phyloP scores from a whole-genome alignment of 2,329 filamentous ascomycete genomes.

The Metarhizium humberi region DNA sequence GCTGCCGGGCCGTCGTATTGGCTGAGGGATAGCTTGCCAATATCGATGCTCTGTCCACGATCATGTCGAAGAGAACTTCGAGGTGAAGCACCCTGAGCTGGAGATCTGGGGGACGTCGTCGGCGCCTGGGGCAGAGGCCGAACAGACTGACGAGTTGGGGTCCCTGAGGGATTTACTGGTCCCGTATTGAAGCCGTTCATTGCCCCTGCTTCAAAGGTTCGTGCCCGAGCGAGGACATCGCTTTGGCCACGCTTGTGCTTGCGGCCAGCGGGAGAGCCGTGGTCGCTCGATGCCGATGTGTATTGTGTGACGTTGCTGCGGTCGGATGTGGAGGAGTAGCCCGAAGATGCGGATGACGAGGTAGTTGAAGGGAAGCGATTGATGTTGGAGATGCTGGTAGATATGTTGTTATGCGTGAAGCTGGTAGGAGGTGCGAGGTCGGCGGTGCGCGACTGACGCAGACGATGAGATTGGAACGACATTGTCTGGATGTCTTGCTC shows the following conservation, averaged over 20 bases:
- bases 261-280: constrained; percentile 30
- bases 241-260: constrained; percentile 66
- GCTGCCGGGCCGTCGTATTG: constrained; percentile 29
- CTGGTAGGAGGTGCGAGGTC: constrained; percentile 20
- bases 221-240: constrained; percentile 51
- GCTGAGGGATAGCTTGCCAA: constrained; percentile 43
- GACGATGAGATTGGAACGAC: constrained; percentile 48
- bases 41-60: constrained; percentile 57
- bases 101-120: constrained; percentile 32
- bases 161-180: constrained; percentile 60
- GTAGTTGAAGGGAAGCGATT: constrained; percentile 59
- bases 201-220: constrained; percentile 35
- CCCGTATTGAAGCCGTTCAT: constrained; percentile 32
- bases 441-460: constrained; percentile 46
- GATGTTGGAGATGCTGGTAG: constrained; percentile 22
- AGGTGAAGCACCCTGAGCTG: constrained; percentile 18
- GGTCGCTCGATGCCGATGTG: constrained; percentile 59
- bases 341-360: constrained; percentile 62
- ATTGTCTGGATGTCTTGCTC: constrained; percentile 27
- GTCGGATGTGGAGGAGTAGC: constrained; percentile 52
- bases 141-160: constrained; percentile 66
- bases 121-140: constrained; percentile 64
- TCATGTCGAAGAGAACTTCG: constrained; percentile 28
- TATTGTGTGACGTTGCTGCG: constrained; percentile 52
- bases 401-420: constrained; percentile 11